Evolutionary conservation across 2,329 filamentous ascomycete species (phyloP).

Genomic region (Bipolaris oryzae): DNA sequence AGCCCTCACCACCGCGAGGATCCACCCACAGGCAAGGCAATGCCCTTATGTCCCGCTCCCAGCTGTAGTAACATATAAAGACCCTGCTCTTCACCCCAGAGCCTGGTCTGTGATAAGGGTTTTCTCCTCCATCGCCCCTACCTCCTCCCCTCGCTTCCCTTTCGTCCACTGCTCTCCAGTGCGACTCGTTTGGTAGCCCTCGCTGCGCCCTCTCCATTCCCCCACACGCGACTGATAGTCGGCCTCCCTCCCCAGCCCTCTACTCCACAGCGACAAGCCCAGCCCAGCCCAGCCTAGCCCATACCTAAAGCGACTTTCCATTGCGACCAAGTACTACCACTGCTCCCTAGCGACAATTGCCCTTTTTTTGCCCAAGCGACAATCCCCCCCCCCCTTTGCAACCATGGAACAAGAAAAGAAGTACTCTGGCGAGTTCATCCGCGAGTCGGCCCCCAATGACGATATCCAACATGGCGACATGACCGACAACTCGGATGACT

Average conservation of each 20-base stretch:
- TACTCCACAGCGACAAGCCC: conserved; percentile 25
- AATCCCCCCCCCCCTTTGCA: conserved; percentile 16
- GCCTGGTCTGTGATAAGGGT: conserved; percentile 19
- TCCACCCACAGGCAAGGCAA: conserved; percentile 26
- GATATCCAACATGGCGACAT: conserved; percentile 39
- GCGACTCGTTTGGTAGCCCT: conserved; percentile 31
- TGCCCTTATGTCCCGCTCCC: conserved; percentile 23
- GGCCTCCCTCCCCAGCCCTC: conserved; percentile 8
- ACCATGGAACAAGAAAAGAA: conserved; percentile 42
- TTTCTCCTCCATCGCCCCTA: conserved; percentile 20
- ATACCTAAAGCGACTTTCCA: conserved; percentile 23
- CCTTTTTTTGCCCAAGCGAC: conserved; percentile 20
- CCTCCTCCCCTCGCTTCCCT: conserved; percentile 12
- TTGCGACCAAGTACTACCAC: conserved; percentile 13
- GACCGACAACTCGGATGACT: conserved; percentile 45
- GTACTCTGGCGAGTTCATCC: conserved; percentile 40
- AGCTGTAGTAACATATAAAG: conserved; percentile 34
- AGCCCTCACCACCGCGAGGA: conserved; percentile 32
- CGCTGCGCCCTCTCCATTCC: conserved; percentile 25
- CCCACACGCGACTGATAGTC: conserved; percentile 22
- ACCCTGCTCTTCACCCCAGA: conserved; percentile 21
- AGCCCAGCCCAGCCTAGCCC: not conserved
- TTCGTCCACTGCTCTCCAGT: conserved; percentile 31
- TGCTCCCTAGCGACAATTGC: conserved; percentile 15
- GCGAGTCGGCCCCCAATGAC: conserved; percentile 30